phyloP scores from a whole-genome alignment of 2,329 filamentous ascomycete species.

The Aspergillus flavus region DNA sequence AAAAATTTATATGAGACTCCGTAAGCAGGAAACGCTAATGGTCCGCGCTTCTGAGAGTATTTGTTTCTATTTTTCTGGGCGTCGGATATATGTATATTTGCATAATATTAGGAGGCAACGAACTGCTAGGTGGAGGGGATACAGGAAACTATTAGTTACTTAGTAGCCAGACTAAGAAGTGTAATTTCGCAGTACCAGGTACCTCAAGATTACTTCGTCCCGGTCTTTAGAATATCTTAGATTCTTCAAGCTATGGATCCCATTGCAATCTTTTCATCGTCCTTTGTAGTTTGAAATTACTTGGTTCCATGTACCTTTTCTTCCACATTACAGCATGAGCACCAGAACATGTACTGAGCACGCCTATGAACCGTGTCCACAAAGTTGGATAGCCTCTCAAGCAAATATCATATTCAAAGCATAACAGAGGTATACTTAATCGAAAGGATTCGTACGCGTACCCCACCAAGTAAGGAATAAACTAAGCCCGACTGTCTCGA shows the following conservation, averaged over 20 bases:
- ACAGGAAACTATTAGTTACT: neutral
- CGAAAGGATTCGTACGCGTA: conserved; percentile 89
- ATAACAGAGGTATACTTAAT: conserved; percentile 55
- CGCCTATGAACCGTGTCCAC: neutral
- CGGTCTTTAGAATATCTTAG: neutral
- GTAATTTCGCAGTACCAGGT: no score
- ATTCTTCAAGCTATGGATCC: neutral
- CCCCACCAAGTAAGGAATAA: conserved; percentile 98
- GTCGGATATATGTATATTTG: neutral
- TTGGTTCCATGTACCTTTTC: neutral
- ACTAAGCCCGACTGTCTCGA: conserved; percentile 91
- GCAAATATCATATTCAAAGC: neutral
- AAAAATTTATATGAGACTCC: neutral
- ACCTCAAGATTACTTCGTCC: neutral
- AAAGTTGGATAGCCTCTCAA: neutral
- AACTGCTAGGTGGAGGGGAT: neutral
- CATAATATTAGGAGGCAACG: neutral
- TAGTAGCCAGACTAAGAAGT: neutral
- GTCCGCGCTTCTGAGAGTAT: neutral
- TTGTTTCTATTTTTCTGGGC: neutral
- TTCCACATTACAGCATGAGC: neutral
- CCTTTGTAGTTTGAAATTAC: neutral
- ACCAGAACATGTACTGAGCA: neutral
- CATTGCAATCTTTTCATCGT: neutral
- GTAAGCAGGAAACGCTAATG: neutral